Percentiles rank a stretch among this genome's conserved stretches.
These are phyloP conservation scores for Draba incana DNA, from an alignment of 345 rosid genomes.

Conservation along the genomic window DNA sequence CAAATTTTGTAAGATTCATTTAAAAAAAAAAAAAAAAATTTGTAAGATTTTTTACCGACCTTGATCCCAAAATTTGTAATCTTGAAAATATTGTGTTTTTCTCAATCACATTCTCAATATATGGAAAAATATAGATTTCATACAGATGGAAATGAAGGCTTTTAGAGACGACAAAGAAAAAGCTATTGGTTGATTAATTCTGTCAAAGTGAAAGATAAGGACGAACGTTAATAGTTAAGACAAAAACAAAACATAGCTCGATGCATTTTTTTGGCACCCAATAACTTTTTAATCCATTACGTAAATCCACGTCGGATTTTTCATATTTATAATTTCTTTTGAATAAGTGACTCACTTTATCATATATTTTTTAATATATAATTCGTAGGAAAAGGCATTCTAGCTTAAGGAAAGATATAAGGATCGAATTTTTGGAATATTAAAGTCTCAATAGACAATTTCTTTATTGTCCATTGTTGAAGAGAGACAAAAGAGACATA, in stretches of 20 bases:
- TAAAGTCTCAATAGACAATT: constrained; percentile 16
- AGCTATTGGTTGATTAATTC: constrained; percentile 3
- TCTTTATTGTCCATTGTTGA: constrained; percentile 19
- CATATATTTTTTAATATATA: background rate
- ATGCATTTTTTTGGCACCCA: constrained; percentile 29
- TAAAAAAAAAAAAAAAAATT: too few relatives aligned
- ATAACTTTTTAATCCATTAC: constrained; percentile 23
- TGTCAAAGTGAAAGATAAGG: constrained; percentile 16
- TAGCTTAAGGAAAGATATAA: constrained; percentile 16
- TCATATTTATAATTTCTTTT: background rate
- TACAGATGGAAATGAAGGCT: constrained; percentile 23
- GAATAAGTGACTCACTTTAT: constrained; percentile 13
- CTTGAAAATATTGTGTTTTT: background rate
- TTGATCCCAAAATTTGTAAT: background rate
- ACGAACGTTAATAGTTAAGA: constrained; percentile 23
- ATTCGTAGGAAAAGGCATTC: constrained; percentile 8
- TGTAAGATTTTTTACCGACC: background rate
- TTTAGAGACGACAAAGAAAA: background rate
- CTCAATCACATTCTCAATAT: background rate
- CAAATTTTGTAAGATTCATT: background rate
- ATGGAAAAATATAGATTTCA: background rate
- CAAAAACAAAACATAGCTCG: constrained; percentile 31
- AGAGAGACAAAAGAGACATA: constrained; percentile 36
- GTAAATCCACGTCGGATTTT: constrained; percentile 26
- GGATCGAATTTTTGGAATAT: constrained; percentile 21